These are phyloP conservation scores for Nitzschia inconspicua DNA, from an alignment of 108 stramenopile species.

Conservation along the genomic window DNA sequence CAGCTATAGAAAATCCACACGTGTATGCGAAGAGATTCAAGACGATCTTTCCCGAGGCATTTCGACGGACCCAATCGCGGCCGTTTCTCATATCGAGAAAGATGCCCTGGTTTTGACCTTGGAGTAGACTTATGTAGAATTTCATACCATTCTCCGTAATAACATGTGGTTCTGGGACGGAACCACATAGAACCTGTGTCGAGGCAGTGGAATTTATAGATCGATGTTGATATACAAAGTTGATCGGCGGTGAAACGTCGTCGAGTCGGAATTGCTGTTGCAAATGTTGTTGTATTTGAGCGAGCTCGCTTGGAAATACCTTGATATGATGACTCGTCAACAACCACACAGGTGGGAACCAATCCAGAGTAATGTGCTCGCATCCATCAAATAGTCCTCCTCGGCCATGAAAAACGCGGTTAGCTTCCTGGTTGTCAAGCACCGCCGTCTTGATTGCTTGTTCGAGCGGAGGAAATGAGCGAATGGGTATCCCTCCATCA, in stretches of 20 bases:
- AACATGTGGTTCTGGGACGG: slow-evolving; percentile 29
- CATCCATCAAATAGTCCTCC: slow-evolving; percentile 30
- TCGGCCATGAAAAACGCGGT: slow-evolving; percentile 35
- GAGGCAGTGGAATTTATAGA: slow-evolving; percentile 4
- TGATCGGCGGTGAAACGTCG: neutral
- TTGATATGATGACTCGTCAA: slow-evolving; percentile 23
- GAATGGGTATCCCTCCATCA: too few species aligned
- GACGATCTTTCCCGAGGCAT: slow-evolving; percentile 10
- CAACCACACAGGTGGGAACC: slow-evolving; percentile 33
- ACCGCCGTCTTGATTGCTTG: too few species aligned
- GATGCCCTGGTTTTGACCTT: slow-evolving; percentile 36
- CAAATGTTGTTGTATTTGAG: neutral
- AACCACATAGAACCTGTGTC: slow-evolving; percentile 11
- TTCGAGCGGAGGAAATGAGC: too few species aligned
- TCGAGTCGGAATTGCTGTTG: neutral
- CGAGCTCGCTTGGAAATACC: neutral
- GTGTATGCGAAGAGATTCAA: slow-evolving; percentile 41
- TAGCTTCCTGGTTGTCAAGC: too few species aligned
- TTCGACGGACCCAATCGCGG: slow-evolving; percentile 25
- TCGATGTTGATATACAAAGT: slow-evolving; percentile 34
- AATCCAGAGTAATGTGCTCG: slow-evolving; percentile 41
- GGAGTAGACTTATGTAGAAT: slow-evolving; percentile 20
- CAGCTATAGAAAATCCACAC: slow-evolving; percentile 43
- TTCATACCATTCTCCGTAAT: slow-evolving; percentile 32
- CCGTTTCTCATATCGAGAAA: slow-evolving; percentile 41